phyloP scores from a whole-genome alignment of 164 flowering plant species.

The Stephania yunnanensis region DNA sequence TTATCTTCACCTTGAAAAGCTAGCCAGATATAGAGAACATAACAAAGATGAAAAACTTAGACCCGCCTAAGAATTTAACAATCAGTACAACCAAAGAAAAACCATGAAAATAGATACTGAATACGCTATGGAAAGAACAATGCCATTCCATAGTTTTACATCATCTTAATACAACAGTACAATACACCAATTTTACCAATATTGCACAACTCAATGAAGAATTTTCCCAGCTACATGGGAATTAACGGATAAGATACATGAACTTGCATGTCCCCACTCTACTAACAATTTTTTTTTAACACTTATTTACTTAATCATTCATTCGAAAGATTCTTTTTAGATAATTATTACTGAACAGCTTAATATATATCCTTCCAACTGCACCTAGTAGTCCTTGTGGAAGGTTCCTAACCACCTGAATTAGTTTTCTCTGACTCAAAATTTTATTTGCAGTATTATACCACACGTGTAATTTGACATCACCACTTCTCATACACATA shows the following conservation, averaged over 20 bases:
- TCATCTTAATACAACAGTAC: not conserved
- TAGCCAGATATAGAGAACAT: not conserved
- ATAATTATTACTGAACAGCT: not conserved
- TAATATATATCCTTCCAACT: not conserved
- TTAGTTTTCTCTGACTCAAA: not conserved
- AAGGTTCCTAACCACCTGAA: not conserved
- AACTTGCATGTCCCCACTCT: not conserved
- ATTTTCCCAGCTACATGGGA: not conserved
- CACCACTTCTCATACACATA: too few relatives aligned
- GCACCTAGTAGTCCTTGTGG: not conserved
- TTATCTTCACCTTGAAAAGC: not conserved
- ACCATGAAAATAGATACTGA: not conserved
- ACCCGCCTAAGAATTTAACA: not conserved
- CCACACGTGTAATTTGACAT: too few relatives aligned
- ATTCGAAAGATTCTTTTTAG: too few relatives aligned
- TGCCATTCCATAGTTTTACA: not conserved
- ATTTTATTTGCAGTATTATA: too few relatives aligned
- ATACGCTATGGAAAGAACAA: not conserved
- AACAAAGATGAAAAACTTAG: not conserved
- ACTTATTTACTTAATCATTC: not conserved
- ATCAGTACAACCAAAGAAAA: not conserved
- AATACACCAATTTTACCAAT: too few relatives aligned
- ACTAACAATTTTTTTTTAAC: not conserved
- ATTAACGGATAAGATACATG: not conserved
- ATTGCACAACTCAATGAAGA: not conserved